phyloP scores from a whole-genome alignment of 2,329 filamentous ascomycete species.

The Knoxdaviesia proteae region DNA sequence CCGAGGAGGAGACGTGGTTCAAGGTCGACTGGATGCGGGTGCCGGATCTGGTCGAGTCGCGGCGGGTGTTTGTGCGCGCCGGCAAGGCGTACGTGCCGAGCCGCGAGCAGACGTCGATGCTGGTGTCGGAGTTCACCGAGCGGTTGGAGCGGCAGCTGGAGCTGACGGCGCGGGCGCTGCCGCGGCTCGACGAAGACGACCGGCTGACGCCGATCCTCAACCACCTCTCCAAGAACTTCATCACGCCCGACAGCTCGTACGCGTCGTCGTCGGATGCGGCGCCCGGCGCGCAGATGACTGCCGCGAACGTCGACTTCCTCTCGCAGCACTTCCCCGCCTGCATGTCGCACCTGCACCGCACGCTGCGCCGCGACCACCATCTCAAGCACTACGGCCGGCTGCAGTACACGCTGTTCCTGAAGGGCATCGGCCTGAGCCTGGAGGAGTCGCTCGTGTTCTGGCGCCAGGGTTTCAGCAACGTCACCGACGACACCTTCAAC shows the following conservation, averaged over 20 bases:
- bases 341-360: conserved; percentile 80
- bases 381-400: conserved; percentile 84
- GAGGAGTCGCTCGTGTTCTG: conserved; percentile 87
- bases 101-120: conserved; percentile 71
- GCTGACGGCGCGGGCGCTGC: conserved; percentile 77
- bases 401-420: conserved; percentile 91
- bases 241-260: conserved; percentile 73
- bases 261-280: conserved; percentile 38
- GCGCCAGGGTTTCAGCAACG: conserved; percentile 65
- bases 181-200: conserved; percentile 88
- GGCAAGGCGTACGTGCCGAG: conserved; percentile 86
- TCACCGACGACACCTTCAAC: conserved; percentile 87
- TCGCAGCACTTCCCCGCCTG: conserved; percentile 74
- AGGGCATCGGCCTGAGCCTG: conserved; percentile 80
- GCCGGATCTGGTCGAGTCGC: conserved; percentile 66
- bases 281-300: conserved; percentile 51
- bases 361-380: conserved; percentile 69
- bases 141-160: conserved; percentile 67
- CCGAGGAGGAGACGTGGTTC: conserved; percentile 76
- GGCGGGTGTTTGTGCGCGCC: conserved; percentile 53
- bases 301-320: conserved; percentile 59
- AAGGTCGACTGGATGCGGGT: conserved; percentile 94
- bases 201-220: conserved; percentile 49
- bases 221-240: conserved; percentile 88
- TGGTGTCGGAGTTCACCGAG: conserved; percentile 66